phyloP scores from a whole-genome alignment of 148 eudicot genomes.

The Dianthus caryophyllus region DNA sequence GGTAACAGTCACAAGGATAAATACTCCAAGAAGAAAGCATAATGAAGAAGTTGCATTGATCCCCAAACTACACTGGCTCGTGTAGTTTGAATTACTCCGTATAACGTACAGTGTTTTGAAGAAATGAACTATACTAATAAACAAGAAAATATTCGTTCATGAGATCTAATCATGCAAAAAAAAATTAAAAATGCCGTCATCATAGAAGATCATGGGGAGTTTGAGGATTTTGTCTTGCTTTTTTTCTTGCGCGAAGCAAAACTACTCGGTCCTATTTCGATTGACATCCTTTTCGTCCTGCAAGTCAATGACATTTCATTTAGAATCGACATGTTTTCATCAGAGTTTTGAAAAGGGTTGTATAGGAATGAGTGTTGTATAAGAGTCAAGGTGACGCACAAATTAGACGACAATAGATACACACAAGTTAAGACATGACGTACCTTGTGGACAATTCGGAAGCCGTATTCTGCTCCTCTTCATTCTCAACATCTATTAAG shows the following conservation, averaged over 20 bases:
- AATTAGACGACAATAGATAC: neutral
- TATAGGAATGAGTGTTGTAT: too few species aligned
- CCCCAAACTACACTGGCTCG: too few species aligned
- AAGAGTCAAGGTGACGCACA: neutral
- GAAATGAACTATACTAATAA: too few species aligned
- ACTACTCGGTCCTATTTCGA: constrained; percentile 76
- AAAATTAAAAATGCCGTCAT: neutral
- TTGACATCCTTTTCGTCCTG: constrained; percentile 79
- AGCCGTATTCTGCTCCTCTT: constrained; percentile 42
- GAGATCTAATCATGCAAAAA: neutral
- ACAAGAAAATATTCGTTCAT: neutral
- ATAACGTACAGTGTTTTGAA: too few species aligned
- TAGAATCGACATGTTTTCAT: neutral
- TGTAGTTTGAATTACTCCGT: too few species aligned
- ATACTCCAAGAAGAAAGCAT: too few species aligned
- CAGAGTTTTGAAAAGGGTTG: neutral
- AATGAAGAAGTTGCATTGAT: too few species aligned
- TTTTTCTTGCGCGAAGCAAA: constrained; percentile 77
- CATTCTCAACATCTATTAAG: constrained; percentile 37
- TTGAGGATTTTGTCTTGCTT: constrained; percentile 42
- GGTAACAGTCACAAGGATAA: too few species aligned
- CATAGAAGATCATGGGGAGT: constrained; percentile 27
- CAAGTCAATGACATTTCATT: constrained; percentile 11
- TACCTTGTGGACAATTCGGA: constrained; percentile 63
- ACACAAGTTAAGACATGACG: neutral